Conservation (phyloP, 495 filamentous ascomycete genomes). For the Talaromyces proteolyticus region DNA sequence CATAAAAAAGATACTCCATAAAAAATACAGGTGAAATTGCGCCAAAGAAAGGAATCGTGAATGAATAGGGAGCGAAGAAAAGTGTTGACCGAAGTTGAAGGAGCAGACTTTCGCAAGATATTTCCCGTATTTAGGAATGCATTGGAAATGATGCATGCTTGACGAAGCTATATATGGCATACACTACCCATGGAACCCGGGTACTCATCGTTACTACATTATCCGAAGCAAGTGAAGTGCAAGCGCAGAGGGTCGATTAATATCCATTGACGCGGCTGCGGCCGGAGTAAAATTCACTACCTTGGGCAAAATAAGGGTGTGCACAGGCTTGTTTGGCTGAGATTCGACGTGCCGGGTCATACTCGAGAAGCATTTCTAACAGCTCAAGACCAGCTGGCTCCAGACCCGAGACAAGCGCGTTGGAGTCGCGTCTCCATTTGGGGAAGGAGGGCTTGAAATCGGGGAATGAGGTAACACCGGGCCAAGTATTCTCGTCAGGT, state of each 20-base stretch:
- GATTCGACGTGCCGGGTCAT: conserved; percentile 88
- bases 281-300: conserved; percentile 46
- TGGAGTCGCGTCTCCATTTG: conserved; percentile 79
- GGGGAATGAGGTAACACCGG: conserved; percentile 93
- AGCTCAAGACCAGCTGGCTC: conserved; percentile 81
- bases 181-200: background rate
- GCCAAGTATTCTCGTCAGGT: conserved; percentile 83
- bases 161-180: no score
- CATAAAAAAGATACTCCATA: no score
- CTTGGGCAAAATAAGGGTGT: conserved; percentile 88
- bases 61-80: no score
- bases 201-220: background rate
- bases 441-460: conserved; percentile 97
- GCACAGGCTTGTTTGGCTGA: conserved; percentile 91
- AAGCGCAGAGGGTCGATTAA: conserved; percentile 15
- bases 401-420: conserved; percentile 52
- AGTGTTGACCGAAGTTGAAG: no score
- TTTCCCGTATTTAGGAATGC: no score
- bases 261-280: conserved; percentile 36
- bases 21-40: no score
- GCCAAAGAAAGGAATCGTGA: no score
- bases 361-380: conserved; percentile 85
- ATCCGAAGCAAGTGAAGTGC: background rate
- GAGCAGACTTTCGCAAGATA: no score
- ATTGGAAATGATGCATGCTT: no score